Base-by-base conservation (phyloP, 1,284 basidiomycete species). In the Apiotrichum gamsii region DNA sequence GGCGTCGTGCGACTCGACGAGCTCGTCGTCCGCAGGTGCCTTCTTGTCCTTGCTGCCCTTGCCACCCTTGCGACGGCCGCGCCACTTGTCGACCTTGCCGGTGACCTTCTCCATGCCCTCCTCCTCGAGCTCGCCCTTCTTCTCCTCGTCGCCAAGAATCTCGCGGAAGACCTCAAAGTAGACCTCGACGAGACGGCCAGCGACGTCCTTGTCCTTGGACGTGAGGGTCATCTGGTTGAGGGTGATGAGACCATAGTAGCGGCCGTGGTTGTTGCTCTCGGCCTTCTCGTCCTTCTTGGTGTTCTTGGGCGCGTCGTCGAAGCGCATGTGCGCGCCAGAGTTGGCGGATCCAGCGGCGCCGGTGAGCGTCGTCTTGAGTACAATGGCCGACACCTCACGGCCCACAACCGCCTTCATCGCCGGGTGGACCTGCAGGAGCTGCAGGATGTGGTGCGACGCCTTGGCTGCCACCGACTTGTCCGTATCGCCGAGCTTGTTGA, bases 141-240 rank as follows among this genome's bases (percentile, higher is more conserved):
- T 53, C 43, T 55, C 59, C 34, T 61, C 60, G 18, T 82, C 78
- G 0, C 87, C 84, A 1, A 95, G 78, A 11, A 94, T 75, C 63
- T 90, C 90, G 58, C 85, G 78, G 74, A 99, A 99, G 61, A 98
- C 80, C 74, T 93, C 86, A 65, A 98, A 99, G 74, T 98, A 98
- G 10, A 94, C 78, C 51, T 90, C 83, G 28, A 98, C 83, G 43
- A 98, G 77, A 52, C 82, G 80, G 41, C 84, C 76, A n/a, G 91
- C 87, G 8, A 93, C 86, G 0, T 81, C 79, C 10, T 81, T 77
- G 60, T 93, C 89, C 39, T 75, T 75, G 6, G 80, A 77, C 1
- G 83, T 81, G 29, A 97, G 77, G 41, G 90, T 82, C 52, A 94
- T 84, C 73, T 97, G 94, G 70, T 97, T 97, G 59, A 96, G 81